phyloP scores from a whole-genome alignment of 306 rosid species.

The Canavalia gladiata region DNA sequence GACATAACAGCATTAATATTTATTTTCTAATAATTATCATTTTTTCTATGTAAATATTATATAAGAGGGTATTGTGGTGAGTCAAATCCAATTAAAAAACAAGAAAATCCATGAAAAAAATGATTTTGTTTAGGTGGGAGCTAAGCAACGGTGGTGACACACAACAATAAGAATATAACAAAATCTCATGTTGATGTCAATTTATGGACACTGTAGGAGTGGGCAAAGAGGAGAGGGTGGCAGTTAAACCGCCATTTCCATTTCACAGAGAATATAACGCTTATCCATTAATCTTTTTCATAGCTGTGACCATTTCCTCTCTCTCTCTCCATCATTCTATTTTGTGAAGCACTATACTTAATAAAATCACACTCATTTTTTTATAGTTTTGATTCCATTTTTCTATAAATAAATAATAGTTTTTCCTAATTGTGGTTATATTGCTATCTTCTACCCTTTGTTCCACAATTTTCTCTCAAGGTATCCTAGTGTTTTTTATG shows the following conservation, averaged over 20 bases:
- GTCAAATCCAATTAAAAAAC: not conserved
- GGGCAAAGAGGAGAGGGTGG: conserved; percentile 32
- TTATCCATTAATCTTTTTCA: conserved; percentile 54
- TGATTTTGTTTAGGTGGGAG: conserved; percentile 22
- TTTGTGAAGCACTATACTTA: conserved; percentile 30
- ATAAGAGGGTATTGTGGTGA: not conserved
- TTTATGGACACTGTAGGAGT: conserved; percentile 38
- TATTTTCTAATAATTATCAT: not conserved
- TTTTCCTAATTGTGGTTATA: conserved; percentile 63
- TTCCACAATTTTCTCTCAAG: conserved; percentile 71
- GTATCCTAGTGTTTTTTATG: conserved; percentile 54
- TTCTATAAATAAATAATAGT: conserved; percentile 46
- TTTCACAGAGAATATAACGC: conserved; percentile 66
- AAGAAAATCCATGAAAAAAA: not conserved
- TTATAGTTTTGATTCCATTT: conserved; percentile 45
- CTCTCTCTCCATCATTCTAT: conserved; percentile 37
- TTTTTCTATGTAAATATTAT: not conserved
- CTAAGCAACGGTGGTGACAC: conserved; percentile 33
- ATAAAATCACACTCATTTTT: conserved; percentile 41
- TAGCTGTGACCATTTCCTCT: conserved; percentile 59
- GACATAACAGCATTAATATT: not conserved
- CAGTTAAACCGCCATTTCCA: conserved; percentile 47
- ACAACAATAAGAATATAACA: not conserved
- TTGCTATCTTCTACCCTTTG: conserved; percentile 49
- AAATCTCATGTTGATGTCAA: conserved; percentile 30